Conservation (phyloP, 306 rosid genomes). For the Glycine tomentella region DNA sequence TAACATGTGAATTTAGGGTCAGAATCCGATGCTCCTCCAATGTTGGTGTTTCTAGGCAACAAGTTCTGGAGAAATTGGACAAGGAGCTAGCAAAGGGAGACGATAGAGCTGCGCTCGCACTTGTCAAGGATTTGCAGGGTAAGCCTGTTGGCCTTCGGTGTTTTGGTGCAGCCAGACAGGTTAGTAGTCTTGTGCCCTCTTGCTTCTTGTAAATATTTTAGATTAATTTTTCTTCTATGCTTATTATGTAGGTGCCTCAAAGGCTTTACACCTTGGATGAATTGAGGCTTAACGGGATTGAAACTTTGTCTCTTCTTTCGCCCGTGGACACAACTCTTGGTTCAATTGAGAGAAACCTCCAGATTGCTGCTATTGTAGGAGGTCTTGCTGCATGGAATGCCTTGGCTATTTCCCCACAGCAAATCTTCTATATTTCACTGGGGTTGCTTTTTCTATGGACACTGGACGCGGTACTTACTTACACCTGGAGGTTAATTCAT, state of each 20-base stretch:
- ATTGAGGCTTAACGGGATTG: constrained; percentile 89
- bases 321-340: constrained; percentile 89
- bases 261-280: constrained; percentile 95
- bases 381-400: constrained; percentile 76
- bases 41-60: constrained; percentile 55
- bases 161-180: constrained; percentile 95
- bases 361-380: constrained; percentile 69
- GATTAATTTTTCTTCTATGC: too few relatives aligned
- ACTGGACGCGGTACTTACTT: constrained; percentile 66
- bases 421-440: constrained; percentile 66
- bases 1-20: constrained; percentile 33
- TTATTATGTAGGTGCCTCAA: constrained; percentile 71
- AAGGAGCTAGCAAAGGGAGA: constrained; percentile 68
- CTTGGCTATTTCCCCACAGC: constrained; percentile 62
- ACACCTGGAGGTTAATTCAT: background rate
- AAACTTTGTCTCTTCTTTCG: constrained; percentile 75
- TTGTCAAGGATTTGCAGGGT: constrained; percentile 75
- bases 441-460: constrained; percentile 83
- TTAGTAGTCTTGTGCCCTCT: constrained; percentile 4
- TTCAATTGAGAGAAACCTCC: constrained; percentile 78
- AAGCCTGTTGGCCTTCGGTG: constrained; percentile 73
- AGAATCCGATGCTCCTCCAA: constrained; percentile 59
- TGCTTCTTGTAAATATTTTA: background rate
- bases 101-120: constrained; percentile 74
- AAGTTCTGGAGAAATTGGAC: constrained; percentile 70